phyloP scores from a whole-genome alignment of 192 early-diverging fungal genomes.

The Lunasporangiospora selenospora region DNA sequence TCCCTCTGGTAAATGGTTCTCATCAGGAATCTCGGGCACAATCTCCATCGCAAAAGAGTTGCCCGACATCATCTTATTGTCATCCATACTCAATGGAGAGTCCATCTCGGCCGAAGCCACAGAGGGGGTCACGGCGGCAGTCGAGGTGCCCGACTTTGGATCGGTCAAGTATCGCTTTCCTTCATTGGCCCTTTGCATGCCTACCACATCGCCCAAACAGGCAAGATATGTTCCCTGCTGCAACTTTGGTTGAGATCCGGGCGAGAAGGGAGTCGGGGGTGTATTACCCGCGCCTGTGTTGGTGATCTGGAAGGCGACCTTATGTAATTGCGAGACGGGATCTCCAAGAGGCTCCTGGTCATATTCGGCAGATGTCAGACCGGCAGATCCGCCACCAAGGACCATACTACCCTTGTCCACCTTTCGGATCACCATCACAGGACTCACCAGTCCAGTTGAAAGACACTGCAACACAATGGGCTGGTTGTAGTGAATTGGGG shows the following conservation, averaged over 20 bases:
- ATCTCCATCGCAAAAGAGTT: conserved; percentile 36
- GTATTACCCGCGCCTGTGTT: conserved; percentile 48
- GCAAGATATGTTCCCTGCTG: conserved; percentile 71
- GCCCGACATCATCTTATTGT: no score
- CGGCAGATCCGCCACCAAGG: conserved; percentile 64
- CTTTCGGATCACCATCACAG: conserved; percentile 83
- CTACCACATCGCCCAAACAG: conserved; percentile 80
- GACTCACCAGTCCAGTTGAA: conserved; percentile 84
- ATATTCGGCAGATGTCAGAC: conserved; percentile 35
- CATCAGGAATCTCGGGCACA: conserved; percentile 34
- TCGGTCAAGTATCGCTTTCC: conserved; percentile 54
- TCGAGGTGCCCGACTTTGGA: conserved; percentile 12
- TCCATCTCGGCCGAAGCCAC: not conserved
- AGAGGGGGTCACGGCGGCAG: conserved; percentile 1
- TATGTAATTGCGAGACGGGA: conserved; percentile 89
- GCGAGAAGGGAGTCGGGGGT: conserved; percentile 13
- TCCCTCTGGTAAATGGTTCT: conserved; percentile 12
- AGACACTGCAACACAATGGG: conserved; percentile 86
- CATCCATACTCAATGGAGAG: no score
- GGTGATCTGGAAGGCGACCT: conserved; percentile 86
- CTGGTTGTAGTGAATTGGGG: conserved; percentile 88
- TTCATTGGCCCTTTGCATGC: conserved; percentile 68
- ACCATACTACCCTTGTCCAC: conserved; percentile 86
- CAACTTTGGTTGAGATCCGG: conserved; percentile 35
- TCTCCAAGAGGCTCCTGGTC: conserved; percentile 72